Evolutionary conservation across 2,329 filamentous ascomycete species (phyloP).

Genomic region (Stemphylium beticola): DNA sequence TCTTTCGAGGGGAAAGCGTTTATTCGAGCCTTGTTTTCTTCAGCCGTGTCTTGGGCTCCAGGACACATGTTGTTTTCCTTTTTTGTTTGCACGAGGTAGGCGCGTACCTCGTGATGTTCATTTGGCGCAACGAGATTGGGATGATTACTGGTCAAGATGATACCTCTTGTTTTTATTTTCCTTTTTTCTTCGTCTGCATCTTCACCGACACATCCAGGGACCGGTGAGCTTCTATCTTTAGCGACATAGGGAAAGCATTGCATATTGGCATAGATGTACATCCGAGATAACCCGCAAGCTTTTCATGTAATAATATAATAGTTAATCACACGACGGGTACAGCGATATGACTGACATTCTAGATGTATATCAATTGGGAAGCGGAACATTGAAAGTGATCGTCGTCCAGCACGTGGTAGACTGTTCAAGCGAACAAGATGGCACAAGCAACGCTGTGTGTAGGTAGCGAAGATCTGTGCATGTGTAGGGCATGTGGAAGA

Average conservation of each 20-base stretch:
- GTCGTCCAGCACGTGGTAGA: too few relatives aligned
- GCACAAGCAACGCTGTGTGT: too few relatives aligned
- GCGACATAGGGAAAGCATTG: constrained; percentile 4
- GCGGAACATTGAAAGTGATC: too few relatives aligned
- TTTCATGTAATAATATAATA: constrained; percentile 8
- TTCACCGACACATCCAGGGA: background rate
- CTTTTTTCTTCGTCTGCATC: background rate
- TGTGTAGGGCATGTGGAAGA: background rate
- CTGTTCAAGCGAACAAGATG: too few relatives aligned
- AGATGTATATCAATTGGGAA: background rate
- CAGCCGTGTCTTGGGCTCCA: constrained; percentile 11
- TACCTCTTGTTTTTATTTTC: background rate
- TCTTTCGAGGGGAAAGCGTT: constrained; percentile 4
- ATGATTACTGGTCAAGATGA: too few relatives aligned
- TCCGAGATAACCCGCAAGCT: background rate
- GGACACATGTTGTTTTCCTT: constrained; percentile 32
- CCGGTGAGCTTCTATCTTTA: background rate
- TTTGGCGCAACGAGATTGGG: too few relatives aligned
- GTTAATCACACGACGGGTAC: background rate
- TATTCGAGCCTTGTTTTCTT: background rate
- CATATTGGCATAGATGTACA: constrained; percentile 1
- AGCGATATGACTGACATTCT: too few relatives aligned
- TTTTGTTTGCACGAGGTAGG: background rate
- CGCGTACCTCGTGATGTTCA: too few relatives aligned
- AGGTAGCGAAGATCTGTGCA: too few relatives aligned